Conservation (phyloP, 306 rosid genomes). For the Chamaecrista fasciculata region DNA sequence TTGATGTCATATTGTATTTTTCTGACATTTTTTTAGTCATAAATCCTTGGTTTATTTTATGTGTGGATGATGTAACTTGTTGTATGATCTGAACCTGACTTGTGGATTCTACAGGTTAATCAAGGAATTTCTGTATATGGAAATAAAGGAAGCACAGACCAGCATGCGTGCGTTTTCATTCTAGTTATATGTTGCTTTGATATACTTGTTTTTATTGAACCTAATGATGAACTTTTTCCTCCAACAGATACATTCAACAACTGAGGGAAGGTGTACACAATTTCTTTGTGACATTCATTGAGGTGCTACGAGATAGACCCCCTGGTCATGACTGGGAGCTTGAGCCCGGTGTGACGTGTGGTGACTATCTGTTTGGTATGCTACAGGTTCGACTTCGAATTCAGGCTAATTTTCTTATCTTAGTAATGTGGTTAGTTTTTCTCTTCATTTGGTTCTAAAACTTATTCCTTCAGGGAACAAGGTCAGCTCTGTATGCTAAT, state of each 20-base stretch:
- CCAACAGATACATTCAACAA: slow-evolving; percentile 89
- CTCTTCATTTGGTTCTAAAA: slow-evolving; percentile 11
- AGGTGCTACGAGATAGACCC: slow-evolving; percentile 95
- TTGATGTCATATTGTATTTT: slow-evolving; percentile 3
- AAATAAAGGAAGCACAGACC: slow-evolving; percentile 95
- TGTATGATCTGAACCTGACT: not conserved
- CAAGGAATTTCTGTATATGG: slow-evolving; percentile 92
- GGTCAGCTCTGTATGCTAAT: slow-evolving; percentile 86
- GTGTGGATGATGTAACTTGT: not conserved
- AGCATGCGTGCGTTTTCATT: slow-evolving; percentile 79
- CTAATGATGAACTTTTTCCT: slow-evolving; percentile 18
- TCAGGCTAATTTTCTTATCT: slow-evolving; percentile 11
- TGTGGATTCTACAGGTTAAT: slow-evolving; percentile 59
- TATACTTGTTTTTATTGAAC: slow-evolving; percentile 12
- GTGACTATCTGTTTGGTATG: slow-evolving; percentile 99
- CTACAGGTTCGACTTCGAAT: slow-evolving; percentile 64
- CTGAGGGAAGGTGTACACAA: slow-evolving; percentile 97
- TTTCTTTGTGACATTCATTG: slow-evolving; percentile 91
- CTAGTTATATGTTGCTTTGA: not conserved
- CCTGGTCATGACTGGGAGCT: slow-evolving; percentile 99
- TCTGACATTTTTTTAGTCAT: not conserved
- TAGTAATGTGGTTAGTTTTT: slow-evolving; percentile 10
- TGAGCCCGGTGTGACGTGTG: slow-evolving; percentile 98
- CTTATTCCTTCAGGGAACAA: slow-evolving; percentile 70
- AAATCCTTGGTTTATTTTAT: slow-evolving; percentile 3